Conservation (phyloP, 1,284 basidiomycete species). For the Chalciporus sp. region DNA sequence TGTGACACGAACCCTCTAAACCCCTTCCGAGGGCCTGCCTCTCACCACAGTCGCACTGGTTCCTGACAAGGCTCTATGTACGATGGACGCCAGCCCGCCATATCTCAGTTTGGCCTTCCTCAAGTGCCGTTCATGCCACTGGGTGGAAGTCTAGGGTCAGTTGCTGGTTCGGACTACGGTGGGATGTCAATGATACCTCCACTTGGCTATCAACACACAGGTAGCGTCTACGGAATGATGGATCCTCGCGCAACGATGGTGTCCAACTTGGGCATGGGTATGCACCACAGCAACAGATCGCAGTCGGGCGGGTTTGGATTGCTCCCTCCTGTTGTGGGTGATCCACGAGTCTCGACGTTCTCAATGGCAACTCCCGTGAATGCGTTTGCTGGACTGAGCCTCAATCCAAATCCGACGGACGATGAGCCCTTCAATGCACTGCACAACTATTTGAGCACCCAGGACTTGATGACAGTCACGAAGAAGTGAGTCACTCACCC, state of each 20-base stretch:
- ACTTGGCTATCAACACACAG: too few relatives aligned
- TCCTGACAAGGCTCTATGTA: constrained; percentile 54
- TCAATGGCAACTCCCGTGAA: constrained; percentile 82
- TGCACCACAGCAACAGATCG: constrained; percentile 55
- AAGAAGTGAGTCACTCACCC: constrained; percentile 70
- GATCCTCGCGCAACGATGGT: constrained; percentile 65
- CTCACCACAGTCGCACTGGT: constrained; percentile 55
- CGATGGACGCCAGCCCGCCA: constrained; percentile 37
- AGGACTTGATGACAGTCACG: constrained; percentile 93
- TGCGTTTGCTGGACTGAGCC: constrained; percentile 72
- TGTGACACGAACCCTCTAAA: constrained; percentile 76
- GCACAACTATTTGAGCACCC: constrained; percentile 81
- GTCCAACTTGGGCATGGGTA: constrained; percentile 52
- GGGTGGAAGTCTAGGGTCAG: too few relatives aligned
- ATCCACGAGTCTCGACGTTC: constrained; percentile 76
- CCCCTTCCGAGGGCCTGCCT: constrained; percentile 60
- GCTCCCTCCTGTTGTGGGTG: constrained; percentile 45
- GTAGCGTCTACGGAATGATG: constrained; percentile 66
- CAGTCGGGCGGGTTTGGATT: constrained; percentile 46
- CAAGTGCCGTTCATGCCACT: too few relatives aligned
- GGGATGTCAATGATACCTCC: too few relatives aligned
- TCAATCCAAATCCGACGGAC: constrained; percentile 80
- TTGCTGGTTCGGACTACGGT: too few relatives aligned
- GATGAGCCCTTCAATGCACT: constrained; percentile 82
- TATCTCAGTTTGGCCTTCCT: constrained; percentile 53